phyloP scores from a whole-genome alignment of 352 stramenopile genomes.

The Pythium guiyangense region DNA sequence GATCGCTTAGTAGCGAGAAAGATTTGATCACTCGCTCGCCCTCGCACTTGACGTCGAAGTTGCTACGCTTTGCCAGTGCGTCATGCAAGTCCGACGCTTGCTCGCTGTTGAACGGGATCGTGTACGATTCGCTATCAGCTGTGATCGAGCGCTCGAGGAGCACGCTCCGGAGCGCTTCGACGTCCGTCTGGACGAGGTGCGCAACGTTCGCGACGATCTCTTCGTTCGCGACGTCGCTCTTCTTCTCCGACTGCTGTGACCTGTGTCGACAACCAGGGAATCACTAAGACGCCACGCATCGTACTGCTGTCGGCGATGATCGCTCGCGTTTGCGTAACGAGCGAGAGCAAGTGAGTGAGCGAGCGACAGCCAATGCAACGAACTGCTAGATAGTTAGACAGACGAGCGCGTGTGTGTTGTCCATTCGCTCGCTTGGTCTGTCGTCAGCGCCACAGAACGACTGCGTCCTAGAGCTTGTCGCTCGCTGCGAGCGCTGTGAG shows the following conservation, averaged over 20 bases:
- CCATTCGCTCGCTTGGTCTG: too few relatives aligned
- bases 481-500: conserved; percentile 33
- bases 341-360: too few relatives aligned
- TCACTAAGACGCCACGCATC: too few relatives aligned
- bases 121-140: conserved; percentile 91
- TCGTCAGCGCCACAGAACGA: neutral
- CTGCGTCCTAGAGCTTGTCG: conserved; percentile 30
- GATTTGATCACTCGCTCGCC: too few relatives aligned
- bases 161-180: conserved; percentile 76
- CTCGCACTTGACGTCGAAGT: too few relatives aligned
- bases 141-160: conserved; percentile 91
- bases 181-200: conserved; percentile 53
- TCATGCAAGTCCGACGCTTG: conserved; percentile 91
- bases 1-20: too few relatives aligned
- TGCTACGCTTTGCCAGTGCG: conserved; percentile 93
- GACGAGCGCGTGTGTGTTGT: too few relatives aligned
- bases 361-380: too few relatives aligned
- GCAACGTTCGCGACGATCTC: conserved; percentile 54
- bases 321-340: too few relatives aligned
- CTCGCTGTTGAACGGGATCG: conserved; percentile 85
- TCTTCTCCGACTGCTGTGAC: conserved; percentile 50
- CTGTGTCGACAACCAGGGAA: too few relatives aligned
- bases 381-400: too few relatives aligned
- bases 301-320: too few relatives aligned
- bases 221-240: conserved; percentile 51